A percentile compares a stretch with the other conserved stretches of the same genome.
Conservation (phyloP, 805 yeast genomes). For the Cyberlindnera mycetangii region DNA sequence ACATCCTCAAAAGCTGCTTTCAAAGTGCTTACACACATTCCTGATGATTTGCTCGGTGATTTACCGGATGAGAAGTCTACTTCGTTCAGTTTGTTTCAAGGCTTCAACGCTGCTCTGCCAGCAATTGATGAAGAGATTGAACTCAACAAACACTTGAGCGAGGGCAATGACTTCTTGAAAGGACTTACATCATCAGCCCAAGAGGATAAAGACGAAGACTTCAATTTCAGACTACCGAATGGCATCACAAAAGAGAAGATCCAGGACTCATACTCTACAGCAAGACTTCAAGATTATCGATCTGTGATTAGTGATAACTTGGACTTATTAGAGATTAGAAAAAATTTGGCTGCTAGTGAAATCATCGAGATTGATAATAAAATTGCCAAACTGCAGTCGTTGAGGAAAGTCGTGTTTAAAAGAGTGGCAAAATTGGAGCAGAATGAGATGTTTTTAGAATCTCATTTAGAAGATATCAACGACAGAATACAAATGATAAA, state of each 20-base stretch:
- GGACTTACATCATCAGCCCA: constrained; percentile 21
- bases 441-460: constrained; percentile 55
- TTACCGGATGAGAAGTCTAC: constrained; percentile 40
- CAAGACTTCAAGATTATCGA: constrained; percentile 36
- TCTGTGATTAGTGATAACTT: constrained; percentile 42
- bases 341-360: constrained; percentile 62
- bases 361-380: constrained; percentile 60
- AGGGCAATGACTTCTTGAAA: constrained; percentile 20
- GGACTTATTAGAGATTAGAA: constrained; percentile 58
- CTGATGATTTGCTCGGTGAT: constrained; percentile 58
- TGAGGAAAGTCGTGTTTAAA: constrained; percentile 54
- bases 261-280: constrained; percentile 39
- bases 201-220: constrained; percentile 19
- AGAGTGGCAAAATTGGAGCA: constrained; percentile 59
- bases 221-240: constrained; percentile 32
- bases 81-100: constrained; percentile 62
- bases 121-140: constrained; percentile 45
- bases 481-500: constrained; percentile 42
- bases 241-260: constrained; percentile 42
- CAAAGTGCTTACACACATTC: constrained; percentile 49
- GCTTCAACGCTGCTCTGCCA: constrained; percentile 59
- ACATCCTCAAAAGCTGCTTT: constrained; percentile 39
- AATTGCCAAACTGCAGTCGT: constrained; percentile 46
- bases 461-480: constrained; percentile 41
- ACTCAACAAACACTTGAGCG: constrained; percentile 25